Evolutionary conservation across 768 basidiomycete species (phyloP), one percentile per base, ranked within the genome.

Genomic region (Pulveroboletus sp.): DNA sequence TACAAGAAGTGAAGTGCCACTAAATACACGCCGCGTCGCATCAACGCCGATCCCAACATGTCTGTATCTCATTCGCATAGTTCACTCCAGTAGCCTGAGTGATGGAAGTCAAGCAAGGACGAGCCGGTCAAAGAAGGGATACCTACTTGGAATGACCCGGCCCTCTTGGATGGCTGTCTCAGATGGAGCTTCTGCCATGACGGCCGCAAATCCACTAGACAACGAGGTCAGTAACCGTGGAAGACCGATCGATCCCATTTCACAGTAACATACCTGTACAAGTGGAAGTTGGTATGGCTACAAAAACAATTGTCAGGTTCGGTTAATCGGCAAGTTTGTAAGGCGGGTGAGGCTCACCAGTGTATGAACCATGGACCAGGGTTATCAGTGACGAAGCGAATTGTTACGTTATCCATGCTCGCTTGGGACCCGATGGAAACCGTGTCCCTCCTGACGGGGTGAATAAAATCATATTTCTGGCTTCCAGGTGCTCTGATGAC

Each of bases 321-420:
- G 31, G 28, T 11, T 15, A 17, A 8, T 8, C 14, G 35, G 37
- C 27, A 40, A 7, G 10, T 4, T 9, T 9, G 1, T 8, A 38
- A 8, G 3, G 15, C 5, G 27, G 15, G n/a, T 3, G n/a, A 21
- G 6, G 40, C 51, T 43, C 26, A 51, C 60, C 60, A 59, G 35
- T 62, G 60, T 39, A 62, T 45, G 13, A 62, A 54, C 60, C 57
- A 62, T 15, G 60, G 60, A 1, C 57, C 57, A 1, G 83, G 74
- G 63, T 86, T 86, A 60, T 87, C 78, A 0, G 84, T 84, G n/a
- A 63, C 63, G 70, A 84, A 86, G 7, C 83, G 77, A 37, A 88
- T 73, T 1, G 77, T 77, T 15, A 78, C 74, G 11, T 62, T 66
- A 30, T 68, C 60, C 69, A 31, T 65, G 65, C 47, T 71, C 69